phyloP scores from a whole-genome alignment of 129 eudicot species.

The Flaveria bidentis region DNA sequence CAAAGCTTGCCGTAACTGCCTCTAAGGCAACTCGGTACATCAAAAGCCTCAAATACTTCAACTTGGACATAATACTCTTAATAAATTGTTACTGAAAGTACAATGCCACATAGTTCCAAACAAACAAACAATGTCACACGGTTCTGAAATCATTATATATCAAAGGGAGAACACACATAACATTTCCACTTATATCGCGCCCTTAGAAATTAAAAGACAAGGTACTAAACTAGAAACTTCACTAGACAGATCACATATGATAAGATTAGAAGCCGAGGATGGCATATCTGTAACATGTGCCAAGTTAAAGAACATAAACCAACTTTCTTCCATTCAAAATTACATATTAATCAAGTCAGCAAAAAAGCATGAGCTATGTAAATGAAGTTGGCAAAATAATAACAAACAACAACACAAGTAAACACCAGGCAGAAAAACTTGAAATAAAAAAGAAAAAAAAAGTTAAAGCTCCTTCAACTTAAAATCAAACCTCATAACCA shows the following conservation, averaged over 20 bases:
- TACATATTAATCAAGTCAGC: not conserved
- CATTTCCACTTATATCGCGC: not conserved
- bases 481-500: conserved; percentile 64
- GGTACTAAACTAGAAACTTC: not conserved
- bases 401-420: not conserved
- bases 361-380: conserved; percentile 30
- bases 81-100: not conserved
- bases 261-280: not conserved
- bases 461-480: no score
- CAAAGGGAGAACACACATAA: not conserved
- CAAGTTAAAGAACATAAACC: not conserved
- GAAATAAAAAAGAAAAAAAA: no score
- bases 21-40: not conserved
- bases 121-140: not conserved
- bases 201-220: not conserved
- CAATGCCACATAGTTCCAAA: not conserved
- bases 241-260: not conserved
- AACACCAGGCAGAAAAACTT: not conserved
- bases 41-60: conserved; percentile 9
- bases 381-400: conserved; percentile 24
- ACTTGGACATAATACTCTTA: not conserved
- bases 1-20: conserved; percentile 1
- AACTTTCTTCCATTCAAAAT: not conserved
- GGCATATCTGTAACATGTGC: not conserved
- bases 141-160: not conserved